Evolutionary conservation across 805 yeast genomes (phyloP).

Genomic region (Spathaspora gorwiae): DNA sequence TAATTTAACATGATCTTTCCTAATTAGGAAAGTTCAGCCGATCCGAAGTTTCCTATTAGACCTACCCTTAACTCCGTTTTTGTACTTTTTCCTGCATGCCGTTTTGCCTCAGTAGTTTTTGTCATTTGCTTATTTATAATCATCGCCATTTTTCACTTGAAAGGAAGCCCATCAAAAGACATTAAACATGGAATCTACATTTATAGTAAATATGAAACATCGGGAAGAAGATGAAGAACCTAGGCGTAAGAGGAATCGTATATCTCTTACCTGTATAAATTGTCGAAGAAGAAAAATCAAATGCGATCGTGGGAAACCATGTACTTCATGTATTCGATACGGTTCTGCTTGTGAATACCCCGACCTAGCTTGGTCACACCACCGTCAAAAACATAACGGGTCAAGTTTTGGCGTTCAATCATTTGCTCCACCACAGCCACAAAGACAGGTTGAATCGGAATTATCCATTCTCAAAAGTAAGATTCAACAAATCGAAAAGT

Average conservation of each 20-base stretch:
- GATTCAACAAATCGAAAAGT: neutral
- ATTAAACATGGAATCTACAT: neutral
- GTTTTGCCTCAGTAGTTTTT: too few relatives aligned
- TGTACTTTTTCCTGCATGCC: too few relatives aligned
- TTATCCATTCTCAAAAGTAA: neutral
- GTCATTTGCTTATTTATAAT: too few relatives aligned
- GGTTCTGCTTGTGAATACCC: constrained; percentile 21
- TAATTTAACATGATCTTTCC: too few relatives aligned
- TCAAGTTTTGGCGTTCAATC: neutral
- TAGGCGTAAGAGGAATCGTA: constrained; percentile 19
- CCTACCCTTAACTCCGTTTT: too few relatives aligned
- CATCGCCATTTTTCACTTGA: too few relatives aligned
- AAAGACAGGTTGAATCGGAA: neutral
- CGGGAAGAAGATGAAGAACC: neutral
- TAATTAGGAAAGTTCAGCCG: too few relatives aligned
- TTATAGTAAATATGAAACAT: neutral
- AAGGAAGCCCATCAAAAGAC: neutral
- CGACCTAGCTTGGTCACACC: constrained; percentile 9
- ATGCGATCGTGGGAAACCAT: constrained; percentile 35
- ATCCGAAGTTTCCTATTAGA: too few relatives aligned
- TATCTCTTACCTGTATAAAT: constrained; percentile 28
- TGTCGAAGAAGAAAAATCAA: constrained; percentile 35
- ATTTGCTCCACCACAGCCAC: neutral
- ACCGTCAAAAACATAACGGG: neutral
- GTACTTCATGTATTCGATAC: constrained; percentile 27